Evolutionary conservation across 176 grass and related monocot species (phyloP), one percentile per base, ranked within the genome.

Genomic region (Pharus latifolius): DNA sequence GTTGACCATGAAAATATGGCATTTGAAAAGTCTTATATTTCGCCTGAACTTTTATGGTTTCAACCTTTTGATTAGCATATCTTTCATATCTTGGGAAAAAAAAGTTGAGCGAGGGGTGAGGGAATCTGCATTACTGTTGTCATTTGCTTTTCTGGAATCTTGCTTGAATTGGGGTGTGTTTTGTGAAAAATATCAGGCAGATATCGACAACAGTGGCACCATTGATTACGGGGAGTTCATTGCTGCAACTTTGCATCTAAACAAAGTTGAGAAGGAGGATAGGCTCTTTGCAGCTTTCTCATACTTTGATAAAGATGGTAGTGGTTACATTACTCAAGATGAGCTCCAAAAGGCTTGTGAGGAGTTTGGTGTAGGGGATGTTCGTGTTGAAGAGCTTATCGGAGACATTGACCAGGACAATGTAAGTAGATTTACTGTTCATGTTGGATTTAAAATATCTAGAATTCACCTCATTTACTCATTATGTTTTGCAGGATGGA

Each of bases 171-270:
- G 28, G 42, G 48, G 22, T 24, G 55, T 62, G 3, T 67, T 63
- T 81, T 26, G 46, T 76, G 27, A 72, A 68, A n/a, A 56, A 82
- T 73, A 66, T 56, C 72, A 91, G 88, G 88, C 88, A 1, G 88
- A 91, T 64, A 83, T 91, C 28, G 88, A 91, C 67, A 91, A 91
- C 23, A 91, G 88, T 33, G 88, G 88, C 9, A 91, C 88, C 27
- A 77, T 91, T 80, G 88, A 91, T 77, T 91, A 91, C 32, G 83
- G 84, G 24, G 88, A 91, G 72, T 91, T 91, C 32, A 91, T 91
- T 41, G 88, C 88, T 41, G 88, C 88, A 72, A 91, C 88, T 64
- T 77, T 91, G 66, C 88, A 91, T 73, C 70, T 91, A 73, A 91
- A 91, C 80, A 91, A 91, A 83, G 84, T 91, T 64, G 83, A 91